Conservation (phyloP, 257 asterid genomes). For the Primulina huaijiensis region DNA sequence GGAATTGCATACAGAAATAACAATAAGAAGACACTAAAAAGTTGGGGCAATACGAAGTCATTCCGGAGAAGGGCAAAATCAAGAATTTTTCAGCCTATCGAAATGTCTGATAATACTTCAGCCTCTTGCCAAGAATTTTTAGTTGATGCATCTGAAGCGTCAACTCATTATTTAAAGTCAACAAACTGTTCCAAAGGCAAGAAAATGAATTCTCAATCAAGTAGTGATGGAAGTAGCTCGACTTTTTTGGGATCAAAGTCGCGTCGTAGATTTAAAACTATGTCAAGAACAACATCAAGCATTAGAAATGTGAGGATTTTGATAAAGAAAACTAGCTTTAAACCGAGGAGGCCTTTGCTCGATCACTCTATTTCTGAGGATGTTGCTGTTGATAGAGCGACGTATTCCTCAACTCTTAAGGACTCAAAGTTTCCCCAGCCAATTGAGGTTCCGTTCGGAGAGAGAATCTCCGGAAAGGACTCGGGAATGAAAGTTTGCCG, state of each 20-base stretch:
- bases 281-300: constrained; percentile 41
- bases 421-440: constrained; percentile 53
- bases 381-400: constrained; percentile 46
- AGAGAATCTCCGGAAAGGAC: constrained; percentile 37
- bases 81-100: constrained; percentile 18
- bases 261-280: constrained; percentile 18
- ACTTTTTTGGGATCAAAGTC: constrained; percentile 12
- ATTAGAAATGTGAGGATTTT: constrained; percentile 45
- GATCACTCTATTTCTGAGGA: constrained; percentile 32
- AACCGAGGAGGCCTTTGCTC: constrained; percentile 39
- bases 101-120: constrained; percentile 29
- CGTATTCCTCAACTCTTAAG: constrained; percentile 75
- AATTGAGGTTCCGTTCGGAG: constrained; percentile 34
- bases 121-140: constrained; percentile 22
- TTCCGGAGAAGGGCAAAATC: constrained; percentile 35
- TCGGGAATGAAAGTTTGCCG: constrained; percentile 57
- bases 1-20: constrained; percentile 26
- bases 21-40: constrained; percentile 28
- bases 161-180: constrained; percentile 44
- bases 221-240: constrained; percentile 37
- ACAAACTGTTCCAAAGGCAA: constrained; percentile 43
- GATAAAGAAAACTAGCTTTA: constrained; percentile 56
- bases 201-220: constrained; percentile 32
- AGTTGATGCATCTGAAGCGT: constrained; percentile 28
- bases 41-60: constrained; percentile 37